Base-by-base conservation (phyloP, 106 monocot species). In the Chionographis japonica region DNA sequence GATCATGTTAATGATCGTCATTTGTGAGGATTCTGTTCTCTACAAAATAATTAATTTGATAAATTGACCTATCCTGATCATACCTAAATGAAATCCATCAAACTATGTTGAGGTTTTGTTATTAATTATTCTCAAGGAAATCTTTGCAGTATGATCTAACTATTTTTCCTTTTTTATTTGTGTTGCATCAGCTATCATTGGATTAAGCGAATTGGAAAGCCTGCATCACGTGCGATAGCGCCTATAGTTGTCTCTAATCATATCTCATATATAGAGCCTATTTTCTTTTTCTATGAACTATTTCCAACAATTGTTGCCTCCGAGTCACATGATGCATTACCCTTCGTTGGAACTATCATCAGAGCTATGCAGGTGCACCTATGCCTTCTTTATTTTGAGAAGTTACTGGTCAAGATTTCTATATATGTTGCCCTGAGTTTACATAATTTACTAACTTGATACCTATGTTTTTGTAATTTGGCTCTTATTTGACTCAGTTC, bases 211-310 rank as follows among this genome's bases (percentile, higher is more conserved):
- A 86, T 75, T 73, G 95, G 95, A 69, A 84, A 57, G 54, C 86
- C 89, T 65, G 92, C 80, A 61, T 39, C 86, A 12, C 71, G 95
- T 38, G 91, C 86, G 50, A 62, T 78, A 71, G 95, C 95, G 46
- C 95, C 95, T 49, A 77, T 97, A 63, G 92, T 87, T 71, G 95
- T 97, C 67, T 92, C 84, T 12, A 97, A 97, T 85, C 95, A 97
- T 72, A 37, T 97, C 40, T 97, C 92, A 8, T 97, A 89, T 61
- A 69, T 92, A 52, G 95, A 97, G 11, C 95, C 95, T n/a, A 97
- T 97, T 59, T 97, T 82, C 82, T 97, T 77, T 66, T 97, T 97
- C 84, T 97, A 84, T 74, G 95, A 97, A 72, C 62, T 97, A 56
- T 97, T 85, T 70, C 95, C 95, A 15, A 97, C 89, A 12, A 92